phyloP scores from a whole-genome alignment of 768 basidiomycete species.

The Lactarius tabidus region DNA sequence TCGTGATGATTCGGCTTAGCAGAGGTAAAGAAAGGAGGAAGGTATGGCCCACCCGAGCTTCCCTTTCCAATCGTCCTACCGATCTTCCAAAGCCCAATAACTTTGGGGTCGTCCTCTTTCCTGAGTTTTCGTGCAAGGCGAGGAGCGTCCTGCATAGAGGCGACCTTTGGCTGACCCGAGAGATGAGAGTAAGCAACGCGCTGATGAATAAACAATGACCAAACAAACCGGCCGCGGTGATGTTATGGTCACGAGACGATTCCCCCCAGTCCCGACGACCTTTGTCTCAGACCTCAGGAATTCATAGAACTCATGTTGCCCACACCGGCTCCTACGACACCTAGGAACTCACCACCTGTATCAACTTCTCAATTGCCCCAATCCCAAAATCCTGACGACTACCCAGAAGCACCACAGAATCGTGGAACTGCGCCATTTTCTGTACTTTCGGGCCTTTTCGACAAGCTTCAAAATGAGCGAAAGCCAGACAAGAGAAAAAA shows the following conservation, averaged over 20 bases:
- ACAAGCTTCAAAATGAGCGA: constrained; percentile 65
- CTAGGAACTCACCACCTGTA: constrained; percentile 42
- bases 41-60: constrained; percentile 41
- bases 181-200: not conserved
- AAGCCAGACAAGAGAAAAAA: constrained; percentile 71
- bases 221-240: constrained; percentile 21
- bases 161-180: not conserved
- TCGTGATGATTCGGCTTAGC: not conserved
- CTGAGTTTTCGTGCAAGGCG: constrained; percentile 23
- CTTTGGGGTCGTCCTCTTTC: constrained; percentile 35
- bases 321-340: constrained; percentile 63
- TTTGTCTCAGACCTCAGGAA: not conserved
- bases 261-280: not conserved
- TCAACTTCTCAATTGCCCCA: not conserved
- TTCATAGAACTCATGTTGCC: constrained; percentile 47
- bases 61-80: constrained; percentile 55
- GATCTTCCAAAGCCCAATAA: constrained; percentile 52
- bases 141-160: constrained; percentile 16
- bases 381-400: constrained; percentile 25
- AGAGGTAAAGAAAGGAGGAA: not conserved
- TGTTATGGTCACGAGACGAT: constrained; percentile 10
- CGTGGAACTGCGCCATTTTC: constrained; percentile 65
- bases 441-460: constrained; percentile 67
- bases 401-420: constrained; percentile 61
- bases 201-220: constrained; percentile 18